These are phyloP conservation scores for Fragaria iinumae DNA, from an alignment of 306 rosid species.

Conservation along the genomic window DNA sequence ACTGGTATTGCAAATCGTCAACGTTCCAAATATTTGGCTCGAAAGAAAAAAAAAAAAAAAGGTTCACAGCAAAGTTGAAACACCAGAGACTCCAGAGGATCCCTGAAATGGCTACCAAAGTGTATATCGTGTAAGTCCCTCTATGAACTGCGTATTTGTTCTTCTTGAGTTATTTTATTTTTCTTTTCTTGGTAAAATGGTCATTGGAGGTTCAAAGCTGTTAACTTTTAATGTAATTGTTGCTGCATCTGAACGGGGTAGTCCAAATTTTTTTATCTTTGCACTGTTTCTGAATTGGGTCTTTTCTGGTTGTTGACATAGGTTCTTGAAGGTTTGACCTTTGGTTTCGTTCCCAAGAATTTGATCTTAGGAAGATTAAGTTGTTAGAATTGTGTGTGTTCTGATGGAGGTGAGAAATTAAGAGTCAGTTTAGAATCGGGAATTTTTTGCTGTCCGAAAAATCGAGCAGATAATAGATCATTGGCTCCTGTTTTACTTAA, in stretches of 20 bases:
- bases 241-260: neutral
- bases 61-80: constrained; percentile 10
- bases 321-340: neutral
- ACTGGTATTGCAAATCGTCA: constrained; percentile 19
- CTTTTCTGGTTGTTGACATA: neutral
- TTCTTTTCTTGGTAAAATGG: neutral
- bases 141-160: constrained; percentile 13
- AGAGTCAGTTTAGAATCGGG: neutral
- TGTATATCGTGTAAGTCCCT: constrained; percentile 77
- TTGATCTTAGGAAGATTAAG: neutral
- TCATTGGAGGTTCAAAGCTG: constrained; percentile 8
- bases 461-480: neutral
- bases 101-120: constrained; percentile 80
- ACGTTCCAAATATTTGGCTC: constrained; percentile 12
- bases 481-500: neutral
- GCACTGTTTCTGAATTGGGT: constrained; percentile 10
- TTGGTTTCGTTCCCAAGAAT: neutral
- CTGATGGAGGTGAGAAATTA: neutral
- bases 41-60: neutral
- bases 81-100: constrained; percentile 14
- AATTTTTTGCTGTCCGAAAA: neutral
- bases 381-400: neutral
- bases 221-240: neutral
- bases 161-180: constrained; percentile 31
- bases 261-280: neutral